phyloP scores from a whole-genome alignment of 2,329 filamentous ascomycete genomes.

The Sporothrix euskadiensis region DNA sequence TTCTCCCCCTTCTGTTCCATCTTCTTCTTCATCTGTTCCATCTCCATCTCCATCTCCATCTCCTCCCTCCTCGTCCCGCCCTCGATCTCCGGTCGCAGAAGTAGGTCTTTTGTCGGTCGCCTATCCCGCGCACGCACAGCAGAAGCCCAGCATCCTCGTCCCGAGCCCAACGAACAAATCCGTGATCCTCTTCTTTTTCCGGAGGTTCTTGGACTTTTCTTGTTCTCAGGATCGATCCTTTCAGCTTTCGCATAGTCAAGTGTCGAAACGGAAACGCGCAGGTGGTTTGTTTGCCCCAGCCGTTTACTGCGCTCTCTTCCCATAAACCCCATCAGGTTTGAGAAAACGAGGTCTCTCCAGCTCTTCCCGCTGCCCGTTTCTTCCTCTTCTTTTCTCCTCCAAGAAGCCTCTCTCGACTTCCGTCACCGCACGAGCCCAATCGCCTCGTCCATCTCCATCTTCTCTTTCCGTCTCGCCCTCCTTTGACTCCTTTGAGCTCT shows the following conservation, averaged over 20 bases:
- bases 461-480: slow-evolving; percentile 6
- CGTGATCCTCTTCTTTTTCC: neutral
- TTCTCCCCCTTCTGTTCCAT: slow-evolving; percentile 26
- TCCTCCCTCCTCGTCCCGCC: slow-evolving; percentile 10
- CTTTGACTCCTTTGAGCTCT: neutral
- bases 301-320: slow-evolving; percentile 10
- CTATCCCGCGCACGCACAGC: slow-evolving; percentile 2
- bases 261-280: slow-evolving; percentile 24
- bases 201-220: neutral
- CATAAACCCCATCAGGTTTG: slow-evolving; percentile 12
- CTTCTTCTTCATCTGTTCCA: neutral
- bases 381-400: slow-evolving; percentile 16
- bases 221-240: slow-evolving; percentile 1
- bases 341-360: slow-evolving; percentile 22
- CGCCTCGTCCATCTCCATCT: slow-evolving; percentile 19
- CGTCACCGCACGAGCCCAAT: slow-evolving; percentile 12
- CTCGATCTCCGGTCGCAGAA: slow-evolving; percentile 24
- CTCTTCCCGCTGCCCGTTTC: slow-evolving; percentile 13
- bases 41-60: neutral
- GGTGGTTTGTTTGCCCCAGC: slow-evolving; percentile 22
- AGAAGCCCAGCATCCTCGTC: slow-evolving; percentile 2
- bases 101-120: slow-evolving; percentile 23
- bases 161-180: slow-evolving; percentile 7
- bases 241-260: slow-evolving; percentile 15
- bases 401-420: slow-evolving; percentile 13